phyloP scores from a whole-genome alignment of 768 basidiomycete genomes.

The Leccinum obscurum region DNA sequence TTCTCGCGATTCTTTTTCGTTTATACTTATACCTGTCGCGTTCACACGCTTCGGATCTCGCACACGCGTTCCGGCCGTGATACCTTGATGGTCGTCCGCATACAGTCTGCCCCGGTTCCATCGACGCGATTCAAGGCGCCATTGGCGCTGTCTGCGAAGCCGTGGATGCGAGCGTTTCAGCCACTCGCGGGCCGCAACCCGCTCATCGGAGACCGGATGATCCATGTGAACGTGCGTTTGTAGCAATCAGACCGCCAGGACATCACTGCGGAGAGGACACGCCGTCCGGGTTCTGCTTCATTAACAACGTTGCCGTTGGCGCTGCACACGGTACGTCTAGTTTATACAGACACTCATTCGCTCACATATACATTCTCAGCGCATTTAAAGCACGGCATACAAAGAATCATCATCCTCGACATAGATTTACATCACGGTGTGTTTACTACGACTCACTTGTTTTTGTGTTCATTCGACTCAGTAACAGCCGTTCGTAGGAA shows the following conservation, averaged over 20 bases:
- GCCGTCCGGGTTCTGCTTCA: slow-evolving; percentile 92
- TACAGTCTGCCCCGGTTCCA: slow-evolving; percentile 74
- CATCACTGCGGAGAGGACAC: slow-evolving; percentile 93
- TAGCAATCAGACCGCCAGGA: slow-evolving; percentile 85
- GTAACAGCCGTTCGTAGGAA: slow-evolving; percentile 49
- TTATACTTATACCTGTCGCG: background rate
- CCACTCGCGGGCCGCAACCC: slow-evolving; percentile 20
- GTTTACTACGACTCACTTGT: background rate
- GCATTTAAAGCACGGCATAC: slow-evolving; percentile 74
- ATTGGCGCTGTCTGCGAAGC: slow-evolving; percentile 86
- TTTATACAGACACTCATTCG: background rate
- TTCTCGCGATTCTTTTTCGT: background rate
- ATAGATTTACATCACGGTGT: slow-evolving; percentile 52
- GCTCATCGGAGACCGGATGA: slow-evolving; percentile 3
- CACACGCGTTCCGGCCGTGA: background rate
- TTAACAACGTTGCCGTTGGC: slow-evolving; percentile 90
- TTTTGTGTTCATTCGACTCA: background rate
- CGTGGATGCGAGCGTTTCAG: slow-evolving; percentile 62
- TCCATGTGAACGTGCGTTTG: slow-evolving; percentile 59
- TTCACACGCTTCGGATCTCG: background rate
- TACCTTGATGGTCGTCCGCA: background rate
- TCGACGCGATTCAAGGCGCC: slow-evolving; percentile 79
- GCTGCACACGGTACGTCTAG: slow-evolving; percentile 78
- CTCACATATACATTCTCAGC: slow-evolving; percentile 46
- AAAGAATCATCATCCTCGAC: slow-evolving; percentile 83